Evolutionary conservation across 768 basidiomycete species (phyloP), one percentile per base, ranked within the genome.

Genomic region (Clavulina sp.): DNA sequence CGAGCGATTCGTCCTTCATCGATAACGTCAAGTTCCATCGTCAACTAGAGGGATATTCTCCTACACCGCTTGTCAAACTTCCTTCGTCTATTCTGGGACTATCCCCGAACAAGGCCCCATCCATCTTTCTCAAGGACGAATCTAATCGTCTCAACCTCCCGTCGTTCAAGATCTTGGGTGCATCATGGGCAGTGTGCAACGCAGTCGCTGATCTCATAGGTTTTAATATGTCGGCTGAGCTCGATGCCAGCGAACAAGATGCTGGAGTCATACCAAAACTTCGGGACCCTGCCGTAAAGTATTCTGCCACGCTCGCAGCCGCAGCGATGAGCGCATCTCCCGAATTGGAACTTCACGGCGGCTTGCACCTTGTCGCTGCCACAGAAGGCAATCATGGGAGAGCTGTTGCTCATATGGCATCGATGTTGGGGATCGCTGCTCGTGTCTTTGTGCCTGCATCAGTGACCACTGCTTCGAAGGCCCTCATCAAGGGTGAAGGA

Each of bases 131-230:
- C 5, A 53, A 53, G 24, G 48, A 53, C 19, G 52, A 53, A 47
- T 13, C 7, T 28, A 16, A 3, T 13, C 48, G 52, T 21, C 46
- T 49, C 13, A 47, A 32, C 48, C 31, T 53, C 7, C 52, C 52
- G 31, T 47, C 52, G 7, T 53, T 53, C 52, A 53, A 53, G 48
- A 53, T 53, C 33, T 47, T 53, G 19, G 52, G 52, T 32, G 52
- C 52, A 4, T 48, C 52, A 4, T 53, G 47, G 52, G 52, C 52
- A 13, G 34, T 44, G 16, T 53, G 29, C 41, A 9, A 28, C 13
- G 36, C 41, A 23, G 23, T 53, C 30, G 26, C 31, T 4, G 4
- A 28, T 3, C 43, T 9, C 13, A 13, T 13, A 9, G 26, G 26
- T 9, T 26, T 46, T 16, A 24, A 46, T 28, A 26, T 28, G 16